Conservation (phyloP, 495 filamentous ascomycete genomes). For the Penicillium flavigenum region DNA sequence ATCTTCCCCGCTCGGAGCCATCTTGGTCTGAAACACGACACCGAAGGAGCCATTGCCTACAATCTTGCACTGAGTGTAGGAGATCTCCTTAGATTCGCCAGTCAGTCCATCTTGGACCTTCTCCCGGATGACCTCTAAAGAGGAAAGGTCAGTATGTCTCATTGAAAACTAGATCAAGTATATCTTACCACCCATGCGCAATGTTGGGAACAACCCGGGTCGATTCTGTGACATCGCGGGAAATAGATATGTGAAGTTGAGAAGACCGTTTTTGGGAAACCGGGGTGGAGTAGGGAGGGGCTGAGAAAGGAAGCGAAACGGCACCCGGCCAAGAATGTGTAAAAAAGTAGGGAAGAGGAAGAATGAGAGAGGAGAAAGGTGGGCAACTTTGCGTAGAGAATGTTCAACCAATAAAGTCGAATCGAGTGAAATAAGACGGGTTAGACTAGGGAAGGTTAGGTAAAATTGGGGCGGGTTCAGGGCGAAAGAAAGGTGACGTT, state of each 20-base stretch:
- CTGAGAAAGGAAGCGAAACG: constrained; percentile 25
- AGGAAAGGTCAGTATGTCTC: constrained; percentile 12
- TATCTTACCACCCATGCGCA: constrained; percentile 80
- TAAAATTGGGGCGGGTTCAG: constrained; percentile 14
- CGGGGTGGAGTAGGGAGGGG: constrained; percentile 25
- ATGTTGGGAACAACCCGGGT: constrained; percentile 69
- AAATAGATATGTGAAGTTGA: constrained; percentile 28
- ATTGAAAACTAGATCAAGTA: constrained; percentile 12
- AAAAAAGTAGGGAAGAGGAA: constrained; percentile 11
- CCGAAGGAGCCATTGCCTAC: constrained; percentile 99
- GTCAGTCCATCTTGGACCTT: constrained; percentile 98
- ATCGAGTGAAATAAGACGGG: constrained; percentile 11
- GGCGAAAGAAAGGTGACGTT: constrained; percentile 8
- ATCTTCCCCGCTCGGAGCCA: constrained; percentile 94
- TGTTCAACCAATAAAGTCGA: constrained; percentile 15
- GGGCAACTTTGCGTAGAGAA: constrained; percentile 13
- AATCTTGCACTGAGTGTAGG: constrained; percentile 99
- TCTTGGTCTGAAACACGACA: constrained; percentile 98
- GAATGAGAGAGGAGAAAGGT: constrained; percentile 13
- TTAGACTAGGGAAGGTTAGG: constrained; percentile 16
- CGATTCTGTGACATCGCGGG: constrained; percentile 69
- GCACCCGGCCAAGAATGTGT: constrained; percentile 27
- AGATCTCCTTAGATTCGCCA: constrained; percentile 91
- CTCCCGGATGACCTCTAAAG: constrained; percentile 90
- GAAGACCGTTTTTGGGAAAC: constrained; percentile 27